Evolutionary conservation across 179 eudicot genomes (phyloP).

Genomic region (Carnegiea gigantea): DNA sequence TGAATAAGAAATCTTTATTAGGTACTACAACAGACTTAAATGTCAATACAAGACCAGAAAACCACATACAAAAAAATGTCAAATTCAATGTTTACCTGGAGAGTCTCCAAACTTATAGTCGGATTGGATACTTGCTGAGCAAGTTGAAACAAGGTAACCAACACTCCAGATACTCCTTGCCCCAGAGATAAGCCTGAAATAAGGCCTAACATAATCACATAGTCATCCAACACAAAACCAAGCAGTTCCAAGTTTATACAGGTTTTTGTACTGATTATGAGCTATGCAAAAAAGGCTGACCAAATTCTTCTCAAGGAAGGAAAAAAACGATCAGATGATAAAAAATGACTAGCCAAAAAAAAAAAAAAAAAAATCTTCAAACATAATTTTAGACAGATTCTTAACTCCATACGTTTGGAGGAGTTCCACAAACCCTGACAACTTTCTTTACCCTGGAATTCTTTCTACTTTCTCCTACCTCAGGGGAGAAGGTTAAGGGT

Average conservation of each 20-base stretch:
- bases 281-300: not conserved
- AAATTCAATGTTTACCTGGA: conserved; percentile 63
- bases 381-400: not conserved
- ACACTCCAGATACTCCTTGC: conserved; percentile 51
- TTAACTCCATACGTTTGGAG: no score
- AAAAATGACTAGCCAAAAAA: not conserved
- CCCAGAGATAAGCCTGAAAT: conserved; percentile 52
- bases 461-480: not conserved
- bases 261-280: not conserved
- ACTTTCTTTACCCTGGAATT: not conserved
- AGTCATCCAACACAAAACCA: conserved; percentile 6
- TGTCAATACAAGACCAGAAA: conserved; percentile 1
- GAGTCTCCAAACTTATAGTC: conserved; percentile 68
- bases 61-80: not conserved
- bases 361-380: not conserved
- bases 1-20: not conserved
- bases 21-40: not conserved
- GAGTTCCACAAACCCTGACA: not conserved
- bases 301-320: not conserved
- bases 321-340: not conserved
- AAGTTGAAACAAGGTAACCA: conserved; percentile 56
- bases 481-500: not conserved
- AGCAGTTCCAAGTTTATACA: not conserved
- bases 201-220: not conserved
- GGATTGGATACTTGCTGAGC: conserved; percentile 57